Percentiles rank a stretch among this genome's conserved stretches.
Conservation (phyloP, 208 protist species). For the Leishmania gerbilli region DNA sequence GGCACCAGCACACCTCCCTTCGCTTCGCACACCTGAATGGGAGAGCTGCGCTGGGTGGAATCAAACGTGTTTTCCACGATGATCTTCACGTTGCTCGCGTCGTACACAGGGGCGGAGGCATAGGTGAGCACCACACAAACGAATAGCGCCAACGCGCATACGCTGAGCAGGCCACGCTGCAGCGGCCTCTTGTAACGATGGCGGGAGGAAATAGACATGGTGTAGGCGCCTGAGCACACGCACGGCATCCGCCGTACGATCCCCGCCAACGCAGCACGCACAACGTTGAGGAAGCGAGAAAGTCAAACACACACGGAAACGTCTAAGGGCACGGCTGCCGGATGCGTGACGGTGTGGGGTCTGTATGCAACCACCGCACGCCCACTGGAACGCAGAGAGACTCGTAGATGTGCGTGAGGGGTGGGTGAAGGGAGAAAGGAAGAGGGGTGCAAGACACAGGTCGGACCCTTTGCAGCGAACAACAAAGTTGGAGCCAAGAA, state of each 20-base stretch:
- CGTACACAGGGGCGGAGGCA: conserved; percentile 4
- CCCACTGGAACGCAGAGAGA: neutral
- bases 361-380: neutral
- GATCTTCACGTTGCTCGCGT: neutral
- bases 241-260: neutral
- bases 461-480: neutral
- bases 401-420: neutral
- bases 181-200: neutral
- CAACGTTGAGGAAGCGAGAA: neutral
- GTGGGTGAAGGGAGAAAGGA: neutral
- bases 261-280: neutral
- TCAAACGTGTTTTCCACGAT: neutral
- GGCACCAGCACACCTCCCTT: conserved; percentile 6
- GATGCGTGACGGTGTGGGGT: neutral
- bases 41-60: neutral
- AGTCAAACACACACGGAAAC: neutral
- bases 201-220: neutral
- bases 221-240: neutral
- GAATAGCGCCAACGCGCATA: neutral
- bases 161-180: neutral
- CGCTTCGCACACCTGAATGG: neutral
- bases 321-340: neutral
- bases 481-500: no score
- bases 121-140: neutral
- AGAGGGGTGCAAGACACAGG: neutral